Conservation (phyloP, 2,329 filamentous ascomycete species). For the Penicillium sp. region DNA sequence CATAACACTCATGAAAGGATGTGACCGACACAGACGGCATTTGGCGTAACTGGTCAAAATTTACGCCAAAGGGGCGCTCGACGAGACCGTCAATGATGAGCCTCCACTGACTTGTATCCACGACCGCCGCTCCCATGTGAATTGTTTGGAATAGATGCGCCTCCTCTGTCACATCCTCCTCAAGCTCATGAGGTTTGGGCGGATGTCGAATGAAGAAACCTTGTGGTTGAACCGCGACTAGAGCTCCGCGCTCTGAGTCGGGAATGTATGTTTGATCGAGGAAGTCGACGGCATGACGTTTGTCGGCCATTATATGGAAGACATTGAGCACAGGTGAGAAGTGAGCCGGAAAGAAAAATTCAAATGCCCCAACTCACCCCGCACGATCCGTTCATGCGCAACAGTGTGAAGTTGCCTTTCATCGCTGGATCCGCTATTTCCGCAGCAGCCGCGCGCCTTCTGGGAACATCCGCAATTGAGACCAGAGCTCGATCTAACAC, state of each 20-base stretch:
- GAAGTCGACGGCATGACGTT: not conserved
- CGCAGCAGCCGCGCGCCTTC: not conserved
- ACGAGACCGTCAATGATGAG: not conserved
- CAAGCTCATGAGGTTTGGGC: not conserved
- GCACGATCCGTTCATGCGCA: not conserved
- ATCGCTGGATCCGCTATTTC: not conserved
- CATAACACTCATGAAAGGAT: not conserved
- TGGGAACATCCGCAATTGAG: not conserved
- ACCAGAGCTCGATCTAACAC: not conserved
- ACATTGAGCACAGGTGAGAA: not conserved
- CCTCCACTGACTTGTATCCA: not conserved
- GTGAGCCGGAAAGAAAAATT: no score
- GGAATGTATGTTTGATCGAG: not conserved
- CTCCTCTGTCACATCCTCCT: not conserved
- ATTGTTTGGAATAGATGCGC: not conserved
- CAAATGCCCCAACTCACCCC: no score
- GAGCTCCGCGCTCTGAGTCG: not conserved
- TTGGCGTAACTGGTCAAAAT: not conserved
- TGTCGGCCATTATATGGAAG: not conserved
- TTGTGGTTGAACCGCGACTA: not conserved
- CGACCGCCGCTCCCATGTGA: not conserved
- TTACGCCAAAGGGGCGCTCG: not conserved
- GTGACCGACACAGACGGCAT: not conserved
- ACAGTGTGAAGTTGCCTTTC: not conserved
- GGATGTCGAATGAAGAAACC: not conserved